Evolutionary conservation across 179 eudicot species (phyloP).

Genomic region (Actinidia arguta): DNA sequence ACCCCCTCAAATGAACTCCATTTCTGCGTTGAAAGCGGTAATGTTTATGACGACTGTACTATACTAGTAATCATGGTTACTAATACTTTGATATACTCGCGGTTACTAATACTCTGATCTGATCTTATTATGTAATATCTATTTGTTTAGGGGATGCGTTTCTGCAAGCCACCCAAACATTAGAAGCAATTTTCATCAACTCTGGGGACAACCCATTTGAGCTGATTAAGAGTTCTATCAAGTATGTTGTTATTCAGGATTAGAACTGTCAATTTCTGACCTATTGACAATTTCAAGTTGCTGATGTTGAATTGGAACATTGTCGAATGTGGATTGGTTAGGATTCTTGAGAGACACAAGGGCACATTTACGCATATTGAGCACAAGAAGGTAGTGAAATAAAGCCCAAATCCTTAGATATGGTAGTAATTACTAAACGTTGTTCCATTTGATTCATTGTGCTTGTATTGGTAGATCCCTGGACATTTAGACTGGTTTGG

Average conservation of each 20-base stretch:
- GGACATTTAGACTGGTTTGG: constrained; percentile 85
- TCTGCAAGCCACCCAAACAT: constrained; percentile 45
- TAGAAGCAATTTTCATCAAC: constrained; percentile 58
- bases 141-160: constrained; percentile 33
- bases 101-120: not conserved
- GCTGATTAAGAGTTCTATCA: constrained; percentile 52
- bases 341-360: constrained; percentile 62
- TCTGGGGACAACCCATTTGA: constrained; percentile 49
- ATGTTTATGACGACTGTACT: constrained; percentile 19
- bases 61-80: not conserved
- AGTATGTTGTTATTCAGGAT: not conserved
- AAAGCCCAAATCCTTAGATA: not conserved
- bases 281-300: constrained; percentile 2
- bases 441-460: not conserved
- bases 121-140: constrained; percentile 17
- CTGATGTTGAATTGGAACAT: not conserved
- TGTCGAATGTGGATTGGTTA: constrained; percentile 25
- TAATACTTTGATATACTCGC: not conserved
- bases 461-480: constrained; percentile 52
- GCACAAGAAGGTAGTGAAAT: constrained; percentile 59
- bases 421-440: not conserved
- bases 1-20: constrained; percentile 41
- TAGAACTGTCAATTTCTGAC: not conserved
- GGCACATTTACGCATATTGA: constrained; percentile 68
- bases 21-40: constrained; percentile 49